Evolutionary conservation across 208 protist genomes (phyloP).

Genomic region (Porcisia hertigi): DNA sequence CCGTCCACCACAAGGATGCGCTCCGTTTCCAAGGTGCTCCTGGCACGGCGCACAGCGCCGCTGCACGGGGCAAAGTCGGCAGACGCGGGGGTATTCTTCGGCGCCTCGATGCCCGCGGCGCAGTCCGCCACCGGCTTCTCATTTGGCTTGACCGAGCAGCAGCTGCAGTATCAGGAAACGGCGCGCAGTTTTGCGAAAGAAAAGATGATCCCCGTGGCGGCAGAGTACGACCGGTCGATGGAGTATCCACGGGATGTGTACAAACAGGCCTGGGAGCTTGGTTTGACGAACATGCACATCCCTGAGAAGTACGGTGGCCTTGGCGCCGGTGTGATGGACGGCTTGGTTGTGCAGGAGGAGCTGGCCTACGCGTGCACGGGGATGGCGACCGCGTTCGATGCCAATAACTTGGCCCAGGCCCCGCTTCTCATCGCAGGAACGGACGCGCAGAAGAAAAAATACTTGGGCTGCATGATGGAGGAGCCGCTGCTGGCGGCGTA

Average conservation of each 20-base stretch:
- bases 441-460: constrained; percentile 90
- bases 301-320: constrained; percentile 82
- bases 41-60: constrained; percentile 12
- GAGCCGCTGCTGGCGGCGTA: constrained; percentile 81
- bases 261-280: constrained; percentile 83
- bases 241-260: constrained; percentile 76
- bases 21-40: neutral
- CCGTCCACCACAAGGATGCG: neutral
- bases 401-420: constrained; percentile 71
- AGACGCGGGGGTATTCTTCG: constrained; percentile 22
- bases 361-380: constrained; percentile 87
- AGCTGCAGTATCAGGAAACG: constrained; percentile 71
- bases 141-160: constrained; percentile 82
- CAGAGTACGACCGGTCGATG: constrained; percentile 73
- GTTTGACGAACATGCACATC: constrained; percentile 87
- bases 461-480: constrained; percentile 83
- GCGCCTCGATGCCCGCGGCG: constrained; percentile 32
- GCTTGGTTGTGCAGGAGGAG: constrained; percentile 84
- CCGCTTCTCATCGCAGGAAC: constrained; percentile 87
- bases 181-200: constrained; percentile 83
- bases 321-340: constrained; percentile 68
- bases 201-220: constrained; percentile 70
- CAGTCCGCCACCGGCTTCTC: constrained; percentile 38
- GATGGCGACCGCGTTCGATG: constrained; percentile 85
- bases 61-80: constrained; percentile 21